phyloP scores from a whole-genome alignment of 805 yeast species.

The Hanseniaspora valbyensis region DNA sequence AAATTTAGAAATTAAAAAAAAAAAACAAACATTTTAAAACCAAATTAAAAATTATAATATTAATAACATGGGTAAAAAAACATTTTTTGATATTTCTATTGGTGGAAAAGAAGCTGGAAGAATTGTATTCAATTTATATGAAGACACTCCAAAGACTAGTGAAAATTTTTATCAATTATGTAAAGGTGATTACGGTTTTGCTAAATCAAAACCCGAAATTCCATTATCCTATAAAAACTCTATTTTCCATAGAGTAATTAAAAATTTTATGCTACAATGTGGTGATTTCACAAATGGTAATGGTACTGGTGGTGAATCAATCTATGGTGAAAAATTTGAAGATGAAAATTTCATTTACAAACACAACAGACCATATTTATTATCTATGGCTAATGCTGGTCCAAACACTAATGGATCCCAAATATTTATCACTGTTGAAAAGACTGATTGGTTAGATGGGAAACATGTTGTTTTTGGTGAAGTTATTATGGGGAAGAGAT shows the following conservation, averaged over 20 bases:
- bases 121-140: constrained; percentile 61
- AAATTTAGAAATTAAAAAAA: no score
- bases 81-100: constrained; percentile 68
- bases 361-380: constrained; percentile 71
- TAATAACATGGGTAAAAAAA: constrained; percentile 30
- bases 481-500: constrained; percentile 68
- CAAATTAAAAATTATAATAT: no score
- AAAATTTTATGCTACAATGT: constrained; percentile 97
- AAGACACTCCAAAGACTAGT: constrained; percentile 73
- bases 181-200: constrained; percentile 65
- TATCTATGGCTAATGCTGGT: constrained; percentile 97
- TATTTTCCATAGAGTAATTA: constrained; percentile 91
- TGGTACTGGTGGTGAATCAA: constrained; percentile 95
- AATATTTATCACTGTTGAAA: constrained; percentile 85
- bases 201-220: constrained; percentile 28
- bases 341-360: constrained; percentile 66
- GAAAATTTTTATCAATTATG: constrained; percentile 83
- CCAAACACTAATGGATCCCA: constrained; percentile 98
- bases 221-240: constrained; percentile 71
- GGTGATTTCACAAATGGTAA: constrained; percentile 87
- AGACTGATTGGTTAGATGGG: constrained; percentile 48
- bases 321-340: constrained; percentile 66
- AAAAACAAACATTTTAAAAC: no score
- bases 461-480: constrained; percentile 96
- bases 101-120: constrained; percentile 64